These are phyloP conservation scores for Tolypocladium paradoxum DNA, from an alignment of 2,329 filamentous ascomycete species.

Conservation along the genomic window DNA sequence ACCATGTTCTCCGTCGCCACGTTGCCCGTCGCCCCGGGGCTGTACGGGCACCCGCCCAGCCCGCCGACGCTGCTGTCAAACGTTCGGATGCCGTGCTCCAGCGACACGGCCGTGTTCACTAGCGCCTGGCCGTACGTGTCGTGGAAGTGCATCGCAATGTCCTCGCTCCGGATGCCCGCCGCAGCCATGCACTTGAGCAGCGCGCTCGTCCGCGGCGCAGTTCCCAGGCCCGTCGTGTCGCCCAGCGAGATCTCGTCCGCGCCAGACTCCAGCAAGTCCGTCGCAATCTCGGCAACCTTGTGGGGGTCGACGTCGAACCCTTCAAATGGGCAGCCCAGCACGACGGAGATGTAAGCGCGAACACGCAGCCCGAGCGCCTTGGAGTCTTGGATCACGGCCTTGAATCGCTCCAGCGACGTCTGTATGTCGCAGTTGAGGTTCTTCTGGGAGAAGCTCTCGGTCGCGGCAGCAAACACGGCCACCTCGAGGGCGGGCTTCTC, in stretches of 20 bases:
- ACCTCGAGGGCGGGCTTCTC: conserved; percentile 50
- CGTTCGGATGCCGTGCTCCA: conserved; percentile 65
- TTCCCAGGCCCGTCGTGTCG: conserved; percentile 87
- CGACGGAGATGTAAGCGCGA: conserved; percentile 71
- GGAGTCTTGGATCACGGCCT: conserved; percentile 56
- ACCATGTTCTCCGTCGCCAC: conserved; percentile 78
- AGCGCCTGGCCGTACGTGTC: conserved; percentile 80
- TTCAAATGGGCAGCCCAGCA: conserved; percentile 70
- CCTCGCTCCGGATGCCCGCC: conserved; percentile 57
- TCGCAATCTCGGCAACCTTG: conserved; percentile 55
- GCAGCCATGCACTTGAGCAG: conserved; percentile 54
- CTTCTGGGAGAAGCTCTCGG: conserved; percentile 67
- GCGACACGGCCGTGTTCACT: conserved; percentile 68
- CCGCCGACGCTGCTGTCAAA: conserved; percentile 76
- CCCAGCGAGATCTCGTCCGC: conserved; percentile 85
- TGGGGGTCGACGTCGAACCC: conserved; percentile 53
- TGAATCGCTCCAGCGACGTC: conserved; percentile 60
- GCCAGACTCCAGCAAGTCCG: conserved; percentile 68
- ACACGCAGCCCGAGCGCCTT: conserved; percentile 57
- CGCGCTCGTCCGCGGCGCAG: conserved; percentile 56
- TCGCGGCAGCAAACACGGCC: conserved; percentile 73
- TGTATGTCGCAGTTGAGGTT: conserved; percentile 76
- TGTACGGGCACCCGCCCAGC: conserved; percentile 76
- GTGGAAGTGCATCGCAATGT: conserved; percentile 77
- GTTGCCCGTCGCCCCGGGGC: conserved; percentile 77